Base-by-base conservation (phyloP, 2,329 filamentous ascomycete species). In the Hysterium pulicare region DNA sequence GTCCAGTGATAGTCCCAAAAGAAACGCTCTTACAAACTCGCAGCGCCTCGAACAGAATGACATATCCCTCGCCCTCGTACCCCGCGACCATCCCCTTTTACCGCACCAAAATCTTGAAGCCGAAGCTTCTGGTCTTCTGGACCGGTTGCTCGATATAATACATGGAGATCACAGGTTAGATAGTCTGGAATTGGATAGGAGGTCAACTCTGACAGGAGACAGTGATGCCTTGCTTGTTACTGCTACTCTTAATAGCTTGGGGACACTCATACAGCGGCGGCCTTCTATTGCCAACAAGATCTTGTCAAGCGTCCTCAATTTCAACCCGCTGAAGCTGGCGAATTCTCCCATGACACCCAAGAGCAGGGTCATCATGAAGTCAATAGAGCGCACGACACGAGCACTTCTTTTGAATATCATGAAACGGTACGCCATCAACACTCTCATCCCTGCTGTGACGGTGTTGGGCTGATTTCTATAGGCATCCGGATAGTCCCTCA, bases 371-470 rank as follows among this genome's bases (percentile, higher is more conserved):
- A 81, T 91, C 55, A 78, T 95, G 47, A 89, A 84, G 67, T 97
- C 91, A 4, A 93, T 98, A 82, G 91, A 96, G 66, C 89, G 95
- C 62, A 98, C 93, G 19, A 87, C 87, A 3, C 81, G 90, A 56
- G 82, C 90, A 53, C 72, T 98, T 35, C 75, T 97, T 30, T 78
- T 90, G 40, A 90, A 96, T 67, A 73, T 95, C 40, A 75, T 86
- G 53, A 91, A 91, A 71, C 79, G 82, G 84, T 87, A 74, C 52
- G 74, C 51, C 28, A 50, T 38, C 7, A 20, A 9, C 16, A 7
- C 10, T 23, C 9, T 38, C 11, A n/a, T 21, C 45, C 17, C 24
- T 19, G n/a, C 35, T 8, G 37, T 35, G 5, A 17, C 42, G 33
- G n/a, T 35, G 17, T 3, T 32, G 34, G 47, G 35, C 22, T 39